Conservation (phyloP, 1,284 basidiomycete species). For the Apiotrichum siamense region DNA sequence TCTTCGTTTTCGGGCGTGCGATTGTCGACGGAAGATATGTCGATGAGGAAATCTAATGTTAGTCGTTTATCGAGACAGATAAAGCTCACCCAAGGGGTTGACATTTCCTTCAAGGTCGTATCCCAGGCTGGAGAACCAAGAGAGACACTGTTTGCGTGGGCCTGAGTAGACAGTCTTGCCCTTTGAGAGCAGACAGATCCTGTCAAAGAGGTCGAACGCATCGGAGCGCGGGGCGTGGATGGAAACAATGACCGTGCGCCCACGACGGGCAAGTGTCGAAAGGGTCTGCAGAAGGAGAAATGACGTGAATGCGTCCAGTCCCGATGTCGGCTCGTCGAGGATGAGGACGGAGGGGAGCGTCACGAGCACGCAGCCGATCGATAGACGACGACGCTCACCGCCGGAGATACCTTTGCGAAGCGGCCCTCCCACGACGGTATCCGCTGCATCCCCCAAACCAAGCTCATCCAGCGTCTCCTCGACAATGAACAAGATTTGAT, state of each 20-base stretch:
- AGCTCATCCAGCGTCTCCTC: slow-evolving; percentile 54
- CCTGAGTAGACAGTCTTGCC: slow-evolving; percentile 53
- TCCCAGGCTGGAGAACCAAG: slow-evolving; percentile 48
- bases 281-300: slow-evolving; percentile 52
- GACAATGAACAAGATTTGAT: slow-evolving; percentile 48
- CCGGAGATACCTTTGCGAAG: slow-evolving; percentile 66
- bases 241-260: slow-evolving; percentile 52
- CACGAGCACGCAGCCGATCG: slow-evolving; percentile 75
- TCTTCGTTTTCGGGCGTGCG: slow-evolving; percentile 48
- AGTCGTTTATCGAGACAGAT: too few species aligned
- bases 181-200: slow-evolving; percentile 50
- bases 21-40: slow-evolving; percentile 51
- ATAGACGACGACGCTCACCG: slow-evolving; percentile 73
- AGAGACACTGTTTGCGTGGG: slow-evolving; percentile 38
- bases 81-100: slow-evolving; percentile 42
- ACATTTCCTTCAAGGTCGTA: slow-evolving; percentile 37
- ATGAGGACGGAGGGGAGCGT: slow-evolving; percentile 72
- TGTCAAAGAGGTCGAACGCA: slow-evolving; percentile 51
- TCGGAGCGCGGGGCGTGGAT: slow-evolving; percentile 56
- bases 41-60: slow-evolving; percentile 51
- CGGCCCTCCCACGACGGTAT: slow-evolving; percentile 51
- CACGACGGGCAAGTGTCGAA: slow-evolving; percentile 49
- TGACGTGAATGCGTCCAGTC: slow-evolving; percentile 52
- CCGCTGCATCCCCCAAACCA: slow-evolving; percentile 52
- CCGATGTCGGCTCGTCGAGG: slow-evolving; percentile 55